Base-by-base conservation (phyloP, 352 stramenopile genomes). In the Plasmopara viticola region DNA sequence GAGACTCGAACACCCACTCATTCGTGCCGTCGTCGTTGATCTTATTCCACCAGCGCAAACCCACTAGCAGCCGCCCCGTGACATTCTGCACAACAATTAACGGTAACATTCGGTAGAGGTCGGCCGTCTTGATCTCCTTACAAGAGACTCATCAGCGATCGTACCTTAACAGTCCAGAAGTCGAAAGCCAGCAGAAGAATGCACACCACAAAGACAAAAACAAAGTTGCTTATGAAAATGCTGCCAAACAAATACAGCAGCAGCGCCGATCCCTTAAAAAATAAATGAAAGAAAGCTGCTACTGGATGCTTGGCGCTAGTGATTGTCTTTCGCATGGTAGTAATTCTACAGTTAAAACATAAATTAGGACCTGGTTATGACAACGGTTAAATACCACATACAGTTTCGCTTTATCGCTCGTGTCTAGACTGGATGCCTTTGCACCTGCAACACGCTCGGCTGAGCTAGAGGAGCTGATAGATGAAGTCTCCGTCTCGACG, bases 21-120 rank as follows among this genome's bases (percentile, higher is more conserved):
- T 73, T 98, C 13, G 86, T 91, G 15, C 95, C 88, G 48, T 98
- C 93, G 25, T 97, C 91, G 48, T 87, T 94, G 53, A 99, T 95
- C 54, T 95, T 89, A 65, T 98, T 98, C 96, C 96, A 99, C 96
- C 96, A 99, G 42, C 96, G 86, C 31, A 99, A 77, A 17, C 95
- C 95, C 29, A 99, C 96, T 5, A 96, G 76, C 37, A 96, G 61
- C 12, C 86, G 66, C 0, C 86, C 86, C 12, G 86, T 89, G 15
- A 96, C 79, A 67, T 96, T 96, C 74, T 92, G 51, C 34, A 30
- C 30, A 53, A 4, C 17, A 44, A 12, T 12, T 41, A 41, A 17
- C 17, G 55, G n/a, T 14, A 37, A 15, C 58, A 33, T 25, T 25
- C 20, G 20, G 20, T 25, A 25, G 1, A 25, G 3, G 20, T 25